Evolutionary conservation across 225 moss, liverwort and hornwort genomes (phyloP), one percentile per base, ranked within the genome.

Genomic region (Straminergon stramineum): DNA sequence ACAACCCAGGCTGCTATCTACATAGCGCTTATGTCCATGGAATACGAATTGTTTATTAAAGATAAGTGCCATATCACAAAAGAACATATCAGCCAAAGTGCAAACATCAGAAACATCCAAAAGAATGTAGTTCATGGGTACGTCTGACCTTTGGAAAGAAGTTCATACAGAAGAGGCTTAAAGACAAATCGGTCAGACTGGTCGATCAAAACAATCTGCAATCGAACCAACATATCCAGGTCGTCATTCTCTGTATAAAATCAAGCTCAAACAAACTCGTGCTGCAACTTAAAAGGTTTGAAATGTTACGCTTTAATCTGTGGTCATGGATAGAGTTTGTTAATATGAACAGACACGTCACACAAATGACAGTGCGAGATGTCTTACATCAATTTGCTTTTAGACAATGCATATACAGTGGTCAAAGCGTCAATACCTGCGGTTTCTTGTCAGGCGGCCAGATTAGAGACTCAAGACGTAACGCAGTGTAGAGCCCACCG

Each of bases 141-240:
- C 30, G 53, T 81, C 82, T 65, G 77, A 98, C 98, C 98, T 97
- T 97, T 97, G 23, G 96, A 95, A 58, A 99, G 94, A 56, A 99
- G 92, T 89, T 99, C 99, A 90, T 99, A 99, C 39, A 99, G 95
- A 71, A 97, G 92, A 87, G 99, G 99, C 91, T 99, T 99, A 92
- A 99, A 99, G 74, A 99, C 99, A 88, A 99, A 99, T 73, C 96
- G 94, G 58, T 99, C 97, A 60, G 95, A 95, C 84, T 96, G 97
- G 90, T 99, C 97, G 88, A 99, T 90, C 41, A 99, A 90, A 31
- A 99, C 85, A 70, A 99, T 93, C 99, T 99, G 95, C 87, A 90
- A 94, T 82, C 17, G 32, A 84, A 77, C 20, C 41, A 83, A 66
- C 71, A 60, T 70, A 79, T 82, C 63, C 86, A 84, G 9, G 13